Evolutionary conservation across 345 rosid species (phyloP).

Genomic region (Hypericum perforatum): DNA sequence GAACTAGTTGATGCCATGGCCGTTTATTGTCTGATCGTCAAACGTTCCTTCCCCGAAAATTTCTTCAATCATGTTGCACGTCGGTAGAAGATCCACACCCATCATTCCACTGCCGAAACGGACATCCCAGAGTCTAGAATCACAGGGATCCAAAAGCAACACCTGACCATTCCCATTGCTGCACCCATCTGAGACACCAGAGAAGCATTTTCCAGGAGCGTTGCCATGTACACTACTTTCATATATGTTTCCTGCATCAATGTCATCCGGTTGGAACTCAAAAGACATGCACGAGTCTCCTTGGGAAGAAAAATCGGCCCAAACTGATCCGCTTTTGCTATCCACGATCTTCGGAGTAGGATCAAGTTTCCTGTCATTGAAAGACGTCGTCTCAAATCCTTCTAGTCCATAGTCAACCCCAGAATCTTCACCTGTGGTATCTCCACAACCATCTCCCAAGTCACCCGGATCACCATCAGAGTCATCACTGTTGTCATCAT

Average conservation of each 20-base stretch:
- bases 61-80: slow-evolving; percentile 49
- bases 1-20: slow-evolving; percentile 12
- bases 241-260: slow-evolving; percentile 3
- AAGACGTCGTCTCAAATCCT: slow-evolving; percentile 5
- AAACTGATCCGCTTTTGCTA: slow-evolving; percentile 13
- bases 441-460: slow-evolving; percentile 7
- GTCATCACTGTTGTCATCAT: slow-evolving; percentile 2
- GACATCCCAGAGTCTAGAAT: slow-evolving; percentile 34
- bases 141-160: slow-evolving; percentile 34
- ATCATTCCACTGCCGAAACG: slow-evolving; percentile 23
- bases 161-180: slow-evolving; percentile 25
- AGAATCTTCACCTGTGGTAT: slow-evolving; percentile 19
- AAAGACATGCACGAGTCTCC: slow-evolving; percentile 42
- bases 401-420: slow-evolving; percentile 17
- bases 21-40: slow-evolving; percentile 27
- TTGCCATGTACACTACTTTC: slow-evolving; percentile 11
- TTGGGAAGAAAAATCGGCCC: slow-evolving; percentile 19
- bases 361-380: slow-evolving; percentile 10
- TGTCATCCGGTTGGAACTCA: slow-evolving; percentile 26
- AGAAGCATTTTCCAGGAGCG: slow-evolving; percentile 11
- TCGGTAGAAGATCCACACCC: slow-evolving; percentile 44
- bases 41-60: slow-evolving; percentile 39
- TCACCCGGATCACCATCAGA: not conserved
- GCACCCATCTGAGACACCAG: slow-evolving; percentile 23
- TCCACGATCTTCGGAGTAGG: slow-evolving; percentile 12